phyloP scores from a whole-genome alignment of 192 early-diverging fungal genomes.

The Coemansia sp. region DNA sequence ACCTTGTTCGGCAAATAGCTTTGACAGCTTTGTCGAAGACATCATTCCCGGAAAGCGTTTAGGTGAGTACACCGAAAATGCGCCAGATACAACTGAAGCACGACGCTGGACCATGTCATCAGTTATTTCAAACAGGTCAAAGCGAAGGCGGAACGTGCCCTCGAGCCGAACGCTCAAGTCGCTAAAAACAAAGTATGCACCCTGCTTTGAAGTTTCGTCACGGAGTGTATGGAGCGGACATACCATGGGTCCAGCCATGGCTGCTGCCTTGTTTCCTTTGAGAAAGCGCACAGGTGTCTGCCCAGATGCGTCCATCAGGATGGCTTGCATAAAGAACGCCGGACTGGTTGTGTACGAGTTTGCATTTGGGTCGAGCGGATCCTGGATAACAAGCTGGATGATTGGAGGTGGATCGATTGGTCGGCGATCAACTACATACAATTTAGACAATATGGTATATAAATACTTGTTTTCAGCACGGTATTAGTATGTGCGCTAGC shows the following conservation, averaged over 20 bases:
- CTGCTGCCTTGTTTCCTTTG: conserved; percentile 72
- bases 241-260: conserved; percentile 85
- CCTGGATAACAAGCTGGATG: conserved; percentile 46
- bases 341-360: conserved; percentile 58
- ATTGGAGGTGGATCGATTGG: conserved; percentile 55
- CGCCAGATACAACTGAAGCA: conserved; percentile 66
- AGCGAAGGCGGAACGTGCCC: conserved; percentile 74
- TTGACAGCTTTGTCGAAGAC: conserved; percentile 81
- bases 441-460: neutral
- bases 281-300: conserved; percentile 74
- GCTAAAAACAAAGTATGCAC: conserved; percentile 95
- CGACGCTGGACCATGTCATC: conserved; percentile 43
- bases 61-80: conserved; percentile 84
- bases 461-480: no score
- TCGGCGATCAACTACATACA: conserved; percentile 44
- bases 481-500: no score
- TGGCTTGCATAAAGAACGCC: conserved; percentile 91
- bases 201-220: conserved; percentile 75
- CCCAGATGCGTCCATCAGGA: conserved; percentile 73
- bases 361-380: conserved; percentile 27
- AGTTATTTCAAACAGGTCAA: conserved; percentile 85
- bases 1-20: conserved; percentile 92
- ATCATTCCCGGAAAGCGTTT: conserved; percentile 97
- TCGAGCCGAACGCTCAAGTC: conserved; percentile 91
- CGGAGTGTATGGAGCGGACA: conserved; percentile 86